Base-by-base conservation (phyloP, 192 early-diverging fungal genomes). In the Dissophora ornata region DNA sequence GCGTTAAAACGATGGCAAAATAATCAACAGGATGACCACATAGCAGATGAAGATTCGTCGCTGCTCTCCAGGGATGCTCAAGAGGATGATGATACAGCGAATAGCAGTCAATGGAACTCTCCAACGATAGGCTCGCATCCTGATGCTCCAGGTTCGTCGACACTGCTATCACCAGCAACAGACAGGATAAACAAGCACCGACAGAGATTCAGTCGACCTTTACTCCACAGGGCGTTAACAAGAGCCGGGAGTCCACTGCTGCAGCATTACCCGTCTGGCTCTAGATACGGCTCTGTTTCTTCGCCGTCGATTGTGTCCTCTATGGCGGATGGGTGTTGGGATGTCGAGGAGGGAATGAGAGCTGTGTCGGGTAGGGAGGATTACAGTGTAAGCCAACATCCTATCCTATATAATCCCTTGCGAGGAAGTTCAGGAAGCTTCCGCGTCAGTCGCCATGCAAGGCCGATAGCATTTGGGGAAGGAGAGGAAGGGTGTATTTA, bases 401-500 rank as follows among this genome's bases (percentile, higher is more conserved):
- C 65, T 4, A 77, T 77, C 13, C 53, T 77, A 6, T 77, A 77
- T 53, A 77, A 67, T 29, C 73, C 64, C 45, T 48, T 77, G 32
- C 49, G 73, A 11, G 73, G 73, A 26, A 77, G 73, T 21, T 57
- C 73, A 24, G 65, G 73, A 6, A 75, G 71, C 16, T 75, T 75
- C 51, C 47, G 71, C 6, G 59, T 75, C 25, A 66, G 41, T 62
- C 53, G 71, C 24, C 66, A 36, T 18, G 57, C 63, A 10, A 19
- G 34, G 21, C 63, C 63, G 9, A 29, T 75, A 16, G 28, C 44
- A 1, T 75, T 75, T 60, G 63, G 63, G 12, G 71, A 67, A 48
- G 57, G 63, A 4, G 63, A 67, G 24, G 71, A 75, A 21, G 71
- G 71, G 8, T 36, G 41, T 11, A 61, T 75, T 19, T 61, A 54